Percentiles rank a stretch among this genome's conserved stretches.
phyloP scores from a whole-genome alignment of 148 eudicot species.

The Camellia lanceoleosa region DNA sequence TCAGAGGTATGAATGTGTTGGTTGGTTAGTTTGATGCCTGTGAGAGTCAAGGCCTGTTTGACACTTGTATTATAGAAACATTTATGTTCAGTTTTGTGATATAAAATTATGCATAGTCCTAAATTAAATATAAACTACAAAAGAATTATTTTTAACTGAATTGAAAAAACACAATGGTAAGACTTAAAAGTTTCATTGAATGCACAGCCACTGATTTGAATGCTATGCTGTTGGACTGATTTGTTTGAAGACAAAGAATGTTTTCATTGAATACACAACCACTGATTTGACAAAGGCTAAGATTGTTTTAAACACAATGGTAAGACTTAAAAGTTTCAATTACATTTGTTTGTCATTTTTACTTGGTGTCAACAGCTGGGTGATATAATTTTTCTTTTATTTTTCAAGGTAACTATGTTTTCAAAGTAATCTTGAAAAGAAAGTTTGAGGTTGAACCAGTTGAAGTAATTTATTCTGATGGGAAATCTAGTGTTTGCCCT shows the following conservation, averaged over 20 bases:
- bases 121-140: not conserved
- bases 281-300: constrained; percentile 95
- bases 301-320: constrained; percentile 37
- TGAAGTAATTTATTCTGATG: no score
- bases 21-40: not conserved
- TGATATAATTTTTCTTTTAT: constrained; percentile 17
- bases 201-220: no score
- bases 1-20: no score
- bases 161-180: no score
- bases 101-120: not conserved
- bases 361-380: not conserved
- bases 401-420: not conserved
- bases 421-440: no score
- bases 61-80: not conserved
- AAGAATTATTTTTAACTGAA: not conserved
- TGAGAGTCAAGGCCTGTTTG: not conserved
- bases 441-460: no score
- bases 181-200: no score
- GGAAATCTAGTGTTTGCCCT: no score
- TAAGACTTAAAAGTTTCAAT: constrained; percentile 6
- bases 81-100: not conserved
- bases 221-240: no score
- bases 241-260: constrained; percentile 72
- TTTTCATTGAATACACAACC: constrained; percentile 97
- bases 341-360: not conserved